Percentiles rank a stretch among this genome's conserved stretches.
phyloP scores from a whole-genome alignment of 108 stramenopile species.

The Fistulifera pelliculosa region DNA sequence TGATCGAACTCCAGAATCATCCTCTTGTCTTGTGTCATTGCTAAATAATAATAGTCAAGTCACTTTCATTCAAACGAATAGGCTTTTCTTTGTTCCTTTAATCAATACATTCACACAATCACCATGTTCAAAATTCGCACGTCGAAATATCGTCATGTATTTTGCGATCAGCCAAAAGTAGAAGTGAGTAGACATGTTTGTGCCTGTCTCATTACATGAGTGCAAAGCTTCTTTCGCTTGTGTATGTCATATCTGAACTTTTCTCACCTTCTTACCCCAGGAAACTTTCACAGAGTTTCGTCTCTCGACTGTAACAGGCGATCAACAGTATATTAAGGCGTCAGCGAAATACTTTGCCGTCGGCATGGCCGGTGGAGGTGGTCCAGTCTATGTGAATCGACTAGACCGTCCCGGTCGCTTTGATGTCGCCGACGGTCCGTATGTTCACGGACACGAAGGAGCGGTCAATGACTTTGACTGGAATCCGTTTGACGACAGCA shows the following conservation, averaged over 20 bases:
- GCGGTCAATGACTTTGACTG: conserved; percentile 95
- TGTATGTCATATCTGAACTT: background rate
- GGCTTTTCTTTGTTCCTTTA: background rate
- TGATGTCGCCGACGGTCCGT: conserved; percentile 56
- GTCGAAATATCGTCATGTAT: conserved; percentile 86
- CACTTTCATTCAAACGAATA: too few relatives aligned
- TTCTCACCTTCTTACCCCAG: conserved; percentile 17
- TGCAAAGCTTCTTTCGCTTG: too few relatives aligned
- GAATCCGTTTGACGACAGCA: conserved; percentile 93
- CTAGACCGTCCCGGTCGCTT: conserved; percentile 85
- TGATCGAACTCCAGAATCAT: too few relatives aligned
- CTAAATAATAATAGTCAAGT: too few relatives aligned
- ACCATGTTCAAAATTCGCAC: conserved; percentile 81
- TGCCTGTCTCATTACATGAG: too few relatives aligned
- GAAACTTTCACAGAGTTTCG: conserved; percentile 77
- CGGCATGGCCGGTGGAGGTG: conserved; percentile 90
- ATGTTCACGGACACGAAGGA: conserved; percentile 86
- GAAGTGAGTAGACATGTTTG: conserved; percentile 53
- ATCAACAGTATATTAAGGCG: conserved; percentile 98
- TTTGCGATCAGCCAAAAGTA: conserved; percentile 76
- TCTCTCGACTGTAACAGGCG: conserved; percentile 91
- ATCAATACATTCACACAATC: background rate
- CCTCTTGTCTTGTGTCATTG: too few relatives aligned
- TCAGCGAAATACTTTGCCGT: conserved; percentile 97
- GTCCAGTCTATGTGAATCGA: conserved; percentile 83